These are phyloP conservation scores for Tricholoma terreum DNA, from an alignment of 768 basidiomycete genomes.

Conservation along the genomic window DNA sequence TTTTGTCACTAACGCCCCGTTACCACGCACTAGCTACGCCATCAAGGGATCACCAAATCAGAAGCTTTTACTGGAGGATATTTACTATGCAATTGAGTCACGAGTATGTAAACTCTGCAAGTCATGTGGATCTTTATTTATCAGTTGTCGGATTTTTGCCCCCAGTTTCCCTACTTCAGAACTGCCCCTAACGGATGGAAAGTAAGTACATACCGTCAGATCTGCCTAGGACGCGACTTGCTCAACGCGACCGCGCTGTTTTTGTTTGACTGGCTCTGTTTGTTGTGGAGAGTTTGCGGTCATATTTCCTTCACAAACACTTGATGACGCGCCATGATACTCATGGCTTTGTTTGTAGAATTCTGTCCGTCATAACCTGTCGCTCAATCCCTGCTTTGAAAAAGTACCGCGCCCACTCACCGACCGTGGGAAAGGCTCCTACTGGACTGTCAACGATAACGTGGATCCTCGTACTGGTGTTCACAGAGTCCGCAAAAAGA, in stretches of 20 bases:
- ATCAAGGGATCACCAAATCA: conserved; percentile 90
- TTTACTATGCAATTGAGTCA: conserved; percentile 89
- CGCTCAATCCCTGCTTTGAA: conserved; percentile 87
- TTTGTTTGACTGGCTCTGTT: conserved; percentile 61
- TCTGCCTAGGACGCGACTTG: conserved; percentile 24
- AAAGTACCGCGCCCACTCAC: conserved; percentile 90
- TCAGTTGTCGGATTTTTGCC: neutral
- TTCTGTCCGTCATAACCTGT: conserved; percentile 87
- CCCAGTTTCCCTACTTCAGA: conserved; percentile 85
- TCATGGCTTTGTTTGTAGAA: conserved; percentile 50
- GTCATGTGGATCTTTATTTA: neutral
- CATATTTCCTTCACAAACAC: conserved; percentile 26
- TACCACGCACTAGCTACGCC: conserved; percentile 58
- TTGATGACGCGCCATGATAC: conserved; percentile 20
- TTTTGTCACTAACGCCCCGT: conserved; percentile 8
- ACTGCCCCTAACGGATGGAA: conserved; percentile 91
- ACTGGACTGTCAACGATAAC: conserved; percentile 90
- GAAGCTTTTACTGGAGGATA: conserved; percentile 82
- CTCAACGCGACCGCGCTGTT: conserved; percentile 56
- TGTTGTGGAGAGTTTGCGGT: conserved; percentile 48
- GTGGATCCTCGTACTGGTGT: conserved; percentile 88
- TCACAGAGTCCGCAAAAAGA: conserved; percentile 86
- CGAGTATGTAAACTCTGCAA: conserved; percentile 50
- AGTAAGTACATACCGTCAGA: conserved; percentile 44
- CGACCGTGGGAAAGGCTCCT: conserved; percentile 87